Conservation (phyloP, 2,329 filamentous ascomycete genomes). For the Aspergillus persii region DNA sequence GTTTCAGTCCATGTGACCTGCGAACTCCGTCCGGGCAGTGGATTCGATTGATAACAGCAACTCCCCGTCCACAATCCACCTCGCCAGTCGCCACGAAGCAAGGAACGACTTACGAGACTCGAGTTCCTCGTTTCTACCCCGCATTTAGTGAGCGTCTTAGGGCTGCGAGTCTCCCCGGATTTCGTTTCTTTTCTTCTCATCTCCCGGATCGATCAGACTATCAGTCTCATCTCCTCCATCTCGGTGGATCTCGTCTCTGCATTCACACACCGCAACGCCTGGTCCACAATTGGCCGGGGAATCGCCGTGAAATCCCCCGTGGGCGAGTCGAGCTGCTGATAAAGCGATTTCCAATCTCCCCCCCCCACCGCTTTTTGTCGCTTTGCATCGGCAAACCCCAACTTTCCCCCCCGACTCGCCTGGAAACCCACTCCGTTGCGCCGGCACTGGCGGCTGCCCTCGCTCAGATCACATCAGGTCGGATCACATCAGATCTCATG, state of each 20-base stretch:
- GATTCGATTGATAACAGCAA: slow-evolving; percentile 20
- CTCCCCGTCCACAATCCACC: background rate
- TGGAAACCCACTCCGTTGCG: slow-evolving; percentile 13
- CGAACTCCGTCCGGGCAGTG: background rate
- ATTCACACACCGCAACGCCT: background rate
- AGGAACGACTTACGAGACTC: slow-evolving; percentile 3
- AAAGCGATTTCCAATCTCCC: slow-evolving; percentile 9
- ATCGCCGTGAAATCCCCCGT: background rate
- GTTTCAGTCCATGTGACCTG: too few relatives aligned
- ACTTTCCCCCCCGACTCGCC: slow-evolving; percentile 16
- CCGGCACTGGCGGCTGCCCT: slow-evolving; percentile 13
- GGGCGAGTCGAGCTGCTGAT: slow-evolving; percentile 11
- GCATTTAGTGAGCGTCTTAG: slow-evolving; percentile 19
- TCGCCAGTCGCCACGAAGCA: background rate
- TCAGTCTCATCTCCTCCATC: too few relatives aligned
- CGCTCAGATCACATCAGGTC: background rate
- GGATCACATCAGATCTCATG: slow-evolving; percentile 4
- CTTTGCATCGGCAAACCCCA: slow-evolving; percentile 40
- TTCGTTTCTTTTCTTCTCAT: background rate
- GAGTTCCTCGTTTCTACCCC: slow-evolving; percentile 23
- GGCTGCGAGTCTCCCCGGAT: slow-evolving; percentile 1
- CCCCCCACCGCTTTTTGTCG: slow-evolving; percentile 37
- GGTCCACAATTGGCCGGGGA: background rate
- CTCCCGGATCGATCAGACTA: background rate
- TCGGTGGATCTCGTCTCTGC: background rate